A percentile compares a stretch with the other conserved stretches of the same genome.
Evolutionary conservation across 208 protist genomes (phyloP).

Genomic region (Crithidia sp.): DNA sequence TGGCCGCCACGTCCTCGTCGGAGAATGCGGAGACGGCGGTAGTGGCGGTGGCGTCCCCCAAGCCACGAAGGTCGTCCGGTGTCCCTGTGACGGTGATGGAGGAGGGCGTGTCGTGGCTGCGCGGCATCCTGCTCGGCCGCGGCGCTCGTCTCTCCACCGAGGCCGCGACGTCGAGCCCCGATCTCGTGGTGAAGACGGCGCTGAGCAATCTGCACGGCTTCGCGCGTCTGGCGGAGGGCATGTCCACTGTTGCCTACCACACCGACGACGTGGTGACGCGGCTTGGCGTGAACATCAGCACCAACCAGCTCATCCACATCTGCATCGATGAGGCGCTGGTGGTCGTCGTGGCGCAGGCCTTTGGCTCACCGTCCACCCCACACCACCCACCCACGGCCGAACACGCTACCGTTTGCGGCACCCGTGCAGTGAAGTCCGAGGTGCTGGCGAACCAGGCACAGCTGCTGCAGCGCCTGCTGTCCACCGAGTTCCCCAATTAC

Average conservation of each 20-base stretch:
- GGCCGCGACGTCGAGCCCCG: slow-evolving; percentile 30
- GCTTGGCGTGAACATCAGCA: slow-evolving; percentile 71
- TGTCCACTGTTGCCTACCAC: slow-evolving; percentile 34
- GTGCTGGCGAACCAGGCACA: slow-evolving; percentile 52
- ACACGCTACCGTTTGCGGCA: slow-evolving; percentile 13
- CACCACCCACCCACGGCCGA: slow-evolving; percentile 16
- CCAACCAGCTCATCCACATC: slow-evolving; percentile 90
- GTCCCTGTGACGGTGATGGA: slow-evolving; percentile 29
- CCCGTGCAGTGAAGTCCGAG: slow-evolving; percentile 33
- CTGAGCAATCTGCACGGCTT: slow-evolving; percentile 51
- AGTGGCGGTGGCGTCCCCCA: no score
- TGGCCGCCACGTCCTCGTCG: background rate
- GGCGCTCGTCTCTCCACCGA: slow-evolving; percentile 53
- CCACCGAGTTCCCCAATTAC: slow-evolving; percentile 79
- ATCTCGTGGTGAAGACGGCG: slow-evolving; percentile 35
- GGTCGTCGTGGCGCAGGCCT: slow-evolving; percentile 55
- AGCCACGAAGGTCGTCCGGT: background rate
- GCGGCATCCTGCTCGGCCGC: slow-evolving; percentile 40
- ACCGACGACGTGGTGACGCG: slow-evolving; percentile 41
- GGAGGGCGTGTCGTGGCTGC: slow-evolving; percentile 62
- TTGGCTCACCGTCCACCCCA: slow-evolving; percentile 19
- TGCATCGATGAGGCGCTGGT: slow-evolving; percentile 85
- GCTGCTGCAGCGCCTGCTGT: slow-evolving; percentile 61
- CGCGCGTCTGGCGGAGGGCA: slow-evolving; percentile 33
- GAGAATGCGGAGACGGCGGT: no score